phyloP scores from a whole-genome alignment of 2,329 filamentous ascomycete species.

The Colletotrichum sp. region DNA sequence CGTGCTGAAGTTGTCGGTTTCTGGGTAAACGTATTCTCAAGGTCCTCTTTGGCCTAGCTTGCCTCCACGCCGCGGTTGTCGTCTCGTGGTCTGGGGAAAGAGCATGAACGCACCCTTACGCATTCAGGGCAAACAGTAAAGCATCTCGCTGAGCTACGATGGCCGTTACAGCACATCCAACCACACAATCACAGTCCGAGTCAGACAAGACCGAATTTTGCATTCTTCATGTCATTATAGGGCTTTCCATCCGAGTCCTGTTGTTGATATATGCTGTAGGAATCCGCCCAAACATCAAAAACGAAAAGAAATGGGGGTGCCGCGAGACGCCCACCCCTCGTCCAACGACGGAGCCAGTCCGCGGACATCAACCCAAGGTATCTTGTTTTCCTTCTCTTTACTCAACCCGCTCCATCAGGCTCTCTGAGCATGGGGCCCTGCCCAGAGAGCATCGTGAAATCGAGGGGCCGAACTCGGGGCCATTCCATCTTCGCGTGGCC shows the following conservation, averaged over 20 bases:
- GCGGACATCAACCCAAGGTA: constrained; percentile 16
- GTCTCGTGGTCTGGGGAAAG: neutral
- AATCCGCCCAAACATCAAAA: neutral
- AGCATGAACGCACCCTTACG: neutral
- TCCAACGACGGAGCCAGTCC: constrained; percentile 16
- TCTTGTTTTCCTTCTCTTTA: constrained; percentile 5
- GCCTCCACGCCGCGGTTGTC: neutral
- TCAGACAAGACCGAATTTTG: neutral
- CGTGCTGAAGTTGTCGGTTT: neutral
- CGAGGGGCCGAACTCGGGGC: neutral
- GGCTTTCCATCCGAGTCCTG: neutral
- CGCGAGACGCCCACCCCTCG: neutral
- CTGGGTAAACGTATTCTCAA: neutral
- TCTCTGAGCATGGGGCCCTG: neutral
- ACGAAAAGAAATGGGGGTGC: constrained; percentile 4
- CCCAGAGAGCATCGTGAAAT: neutral
- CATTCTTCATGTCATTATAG: neutral
- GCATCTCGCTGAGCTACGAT: neutral
- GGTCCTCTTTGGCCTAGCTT: neutral
- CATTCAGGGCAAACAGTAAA: neutral
- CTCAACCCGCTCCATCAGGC: neutral
- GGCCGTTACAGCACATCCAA: neutral
- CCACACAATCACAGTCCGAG: neutral
- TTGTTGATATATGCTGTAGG: constrained; percentile 10
- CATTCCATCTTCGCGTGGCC: neutral